Base-by-base conservation (phyloP, 2,329 filamentous ascomycete genomes). In the Samsoniella hepiali region DNA sequence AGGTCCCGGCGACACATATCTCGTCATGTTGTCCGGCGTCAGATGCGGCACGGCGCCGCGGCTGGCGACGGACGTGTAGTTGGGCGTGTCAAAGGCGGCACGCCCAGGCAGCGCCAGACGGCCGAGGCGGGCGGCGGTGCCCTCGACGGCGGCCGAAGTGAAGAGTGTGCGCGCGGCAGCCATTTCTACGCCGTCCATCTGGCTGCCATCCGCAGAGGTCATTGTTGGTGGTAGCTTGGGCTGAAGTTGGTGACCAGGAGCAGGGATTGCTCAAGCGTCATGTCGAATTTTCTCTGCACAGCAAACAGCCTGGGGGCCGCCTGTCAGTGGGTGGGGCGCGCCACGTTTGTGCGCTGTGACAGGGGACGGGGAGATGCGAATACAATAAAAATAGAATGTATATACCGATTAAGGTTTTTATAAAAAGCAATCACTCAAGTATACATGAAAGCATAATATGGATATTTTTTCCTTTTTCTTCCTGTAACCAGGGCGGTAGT, bases 21-120 rank as follows among this genome's bases (percentile, higher is more conserved):
- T 88, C 47, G 77, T 74, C 67, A 95, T 81, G 65, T 90, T 90
- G 79, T 99, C 95, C 45, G 93, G 93, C 3, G 93, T 91, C 67
- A 99, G 78, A 77, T 99, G 95, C 58, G 95, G 93, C 42, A 98
- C 80, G 1, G 85, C 86, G 29, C 95, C 95, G 70, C 95, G 85
- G 40, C 95, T 97, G 3, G 91, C 90, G 68, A 90, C 81, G 58
- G 87, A 88, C 64, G 97, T 79, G 74, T 90, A 96, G 72, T 90
- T 89, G 50, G 95, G 95, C 36, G 95, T 99, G 27, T 90, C 79
- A 67, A 97, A 82, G n/a, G 82, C 76, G 66, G 82, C 84, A 64
- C 90, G 83, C 49, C 76, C 86, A 69, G 75, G 80, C 6, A 95
- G 74, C 5, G 81, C 77, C 31, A 98, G 77, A 59, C 80, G 82